phyloP scores from a whole-genome alignment of 805 yeast species.

The Zygosaccharomyces rouxii region DNA sequence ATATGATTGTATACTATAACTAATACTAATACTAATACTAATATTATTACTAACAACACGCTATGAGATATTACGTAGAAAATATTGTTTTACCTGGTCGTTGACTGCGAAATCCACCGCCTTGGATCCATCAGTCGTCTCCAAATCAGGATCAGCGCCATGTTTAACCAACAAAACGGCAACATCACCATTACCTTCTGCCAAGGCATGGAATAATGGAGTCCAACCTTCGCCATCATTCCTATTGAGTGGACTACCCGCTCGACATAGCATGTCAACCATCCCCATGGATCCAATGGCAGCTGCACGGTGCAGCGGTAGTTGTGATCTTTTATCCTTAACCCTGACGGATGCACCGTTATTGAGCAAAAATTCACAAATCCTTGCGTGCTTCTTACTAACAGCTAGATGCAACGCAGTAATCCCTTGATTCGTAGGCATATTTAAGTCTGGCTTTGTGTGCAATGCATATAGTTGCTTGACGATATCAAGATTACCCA shows the following conservation, averaged over 20 bases:
- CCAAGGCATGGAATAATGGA: conserved; percentile 81
- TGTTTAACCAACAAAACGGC: conserved; percentile 55
- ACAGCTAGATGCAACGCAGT: conserved; percentile 76
- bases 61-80: conserved; percentile 23
- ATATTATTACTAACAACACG: neutral
- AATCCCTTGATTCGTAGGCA: conserved; percentile 61
- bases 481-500: conserved; percentile 58
- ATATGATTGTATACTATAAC: neutral
- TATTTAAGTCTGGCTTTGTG: conserved; percentile 51
- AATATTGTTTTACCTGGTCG: conserved; percentile 44
- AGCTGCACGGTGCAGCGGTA: conserved; percentile 80
- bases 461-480: conserved; percentile 50
- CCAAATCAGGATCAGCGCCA: conserved; percentile 58
- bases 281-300: conserved; percentile 63
- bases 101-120: conserved; percentile 54
- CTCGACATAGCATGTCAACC: conserved; percentile 48
- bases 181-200: conserved; percentile 83
- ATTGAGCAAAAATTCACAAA: conserved; percentile 51
- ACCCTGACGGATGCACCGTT: conserved; percentile 57
- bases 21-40: neutral
- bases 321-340: conserved; percentile 62
- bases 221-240: conserved; percentile 77
- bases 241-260: conserved; percentile 60
- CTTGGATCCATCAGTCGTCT: conserved; percentile 49
- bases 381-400: conserved; percentile 55